Evolutionary conservation across 148 eudicot species (phyloP), one percentile per base, ranked within the genome.

Genomic region (Tetragonia tetragonoides): DNA sequence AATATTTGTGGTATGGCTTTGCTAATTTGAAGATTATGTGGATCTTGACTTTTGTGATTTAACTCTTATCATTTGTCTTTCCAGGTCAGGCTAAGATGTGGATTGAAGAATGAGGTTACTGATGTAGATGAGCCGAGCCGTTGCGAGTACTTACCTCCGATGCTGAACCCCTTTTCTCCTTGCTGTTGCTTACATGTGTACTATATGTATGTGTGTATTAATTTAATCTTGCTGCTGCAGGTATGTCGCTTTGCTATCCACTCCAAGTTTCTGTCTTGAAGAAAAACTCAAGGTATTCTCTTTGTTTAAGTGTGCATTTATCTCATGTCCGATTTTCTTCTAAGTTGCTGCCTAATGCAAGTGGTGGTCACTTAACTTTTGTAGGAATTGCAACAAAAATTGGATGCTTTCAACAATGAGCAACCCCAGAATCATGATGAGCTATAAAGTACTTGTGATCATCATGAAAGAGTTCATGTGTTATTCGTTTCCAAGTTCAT

Each of bases 81-180:
- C 41, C 87, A 95, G 99, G 97, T 95, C 57, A 91, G 81, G 86
- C 87, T 95, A 81, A 90, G 97, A 83, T 95, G 99, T 81, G 97
- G 99, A 71, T 83, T 93, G 86, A 89, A 90, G 79, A 93, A 90
- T 74, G 97, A 89, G 86, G 83, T 90, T 28, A 80, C 90, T 39
- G 99, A 95, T 80, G 90, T 95, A 72, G 99, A 85, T 75, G 99
- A 95, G 81, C 99, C 99, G 78, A 95, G 99, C 86, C 99, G 99
- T 84, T 95, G 99, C 97, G 99, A 95, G 99, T 95, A 93, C 68
- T 73, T 51, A 68, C 64, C 76, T 79, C 37, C 10, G 6, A 60
- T 57, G 37, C 53, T 24, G 34, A 28, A 28, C 37, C 34, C 10
- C 5, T 41, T 66, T 47, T 62, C 51, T 11, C 57, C 40, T 66